phyloP scores from a whole-genome alignment of 768 basidiomycete genomes.

The Pleurotus salmoneostramineus region DNA sequence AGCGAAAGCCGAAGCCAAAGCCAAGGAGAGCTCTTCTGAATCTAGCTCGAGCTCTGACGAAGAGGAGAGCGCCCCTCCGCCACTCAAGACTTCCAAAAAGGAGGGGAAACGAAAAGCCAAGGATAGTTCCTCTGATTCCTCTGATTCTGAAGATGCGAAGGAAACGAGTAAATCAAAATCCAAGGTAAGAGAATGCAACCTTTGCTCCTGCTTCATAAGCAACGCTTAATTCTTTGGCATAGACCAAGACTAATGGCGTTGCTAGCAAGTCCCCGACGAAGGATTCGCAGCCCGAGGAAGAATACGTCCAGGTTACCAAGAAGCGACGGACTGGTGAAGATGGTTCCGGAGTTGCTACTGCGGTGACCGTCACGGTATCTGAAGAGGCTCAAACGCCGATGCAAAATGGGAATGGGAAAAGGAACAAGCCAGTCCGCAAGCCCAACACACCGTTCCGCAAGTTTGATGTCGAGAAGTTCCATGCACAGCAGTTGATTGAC shows the following conservation, averaged over 20 bases:
- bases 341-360: conserved; percentile 46
- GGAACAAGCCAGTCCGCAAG: conserved; percentile 29
- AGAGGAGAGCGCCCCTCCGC: too few species aligned
- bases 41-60: too few species aligned
- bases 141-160: neutral
- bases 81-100: neutral
- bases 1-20: too few species aligned
- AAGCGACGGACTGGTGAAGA: conserved; percentile 54
- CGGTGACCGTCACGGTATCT: conserved; percentile 23
- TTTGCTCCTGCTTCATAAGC: too few species aligned
- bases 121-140: neutral
- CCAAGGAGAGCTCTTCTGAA: too few species aligned
- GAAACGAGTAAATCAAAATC: conserved; percentile 10
- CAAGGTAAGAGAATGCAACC: neutral
- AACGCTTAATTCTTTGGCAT: neutral
- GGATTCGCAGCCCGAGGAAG: conserved; percentile 14
- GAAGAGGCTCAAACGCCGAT: conserved; percentile 4
- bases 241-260: neutral
- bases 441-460: conserved; percentile 74
- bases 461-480: conserved; percentile 62
- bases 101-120: neutral
- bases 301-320: conserved; percentile 39
- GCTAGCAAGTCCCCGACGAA: conserved; percentile 2
- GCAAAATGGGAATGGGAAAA: conserved; percentile 12
- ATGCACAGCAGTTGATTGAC: conserved; percentile 37